Evolutionary conservation across 805 yeast genomes (phyloP).

Genomic region (Candida tallmaniae): DNA sequence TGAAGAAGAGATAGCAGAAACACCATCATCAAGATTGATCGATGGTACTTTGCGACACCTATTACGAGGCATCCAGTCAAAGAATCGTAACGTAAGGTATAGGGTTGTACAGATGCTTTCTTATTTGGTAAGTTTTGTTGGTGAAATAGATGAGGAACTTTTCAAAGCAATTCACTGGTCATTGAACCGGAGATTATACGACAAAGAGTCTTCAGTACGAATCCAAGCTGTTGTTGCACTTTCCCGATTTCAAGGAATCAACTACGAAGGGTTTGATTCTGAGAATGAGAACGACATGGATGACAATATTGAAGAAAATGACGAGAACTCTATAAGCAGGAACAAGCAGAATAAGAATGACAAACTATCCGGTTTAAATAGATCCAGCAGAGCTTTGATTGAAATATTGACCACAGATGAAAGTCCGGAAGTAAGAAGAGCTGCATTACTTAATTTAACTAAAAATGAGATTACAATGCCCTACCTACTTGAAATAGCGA

Average conservation of each 20-base stretch:
- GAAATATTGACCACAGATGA: slow-evolving; percentile 53
- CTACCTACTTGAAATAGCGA: slow-evolving; percentile 69
- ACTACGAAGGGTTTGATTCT: slow-evolving; percentile 26
- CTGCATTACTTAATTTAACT: slow-evolving; percentile 68
- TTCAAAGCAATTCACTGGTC: slow-evolving; percentile 59
- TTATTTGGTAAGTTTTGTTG: slow-evolving; percentile 62
- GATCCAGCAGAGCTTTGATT: slow-evolving; percentile 15
- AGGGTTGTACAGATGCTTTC: slow-evolving; percentile 76
- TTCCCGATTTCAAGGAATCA: slow-evolving; percentile 62
- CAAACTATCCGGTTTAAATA: slow-evolving; percentile 5
- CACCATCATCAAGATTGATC: slow-evolving; percentile 40
- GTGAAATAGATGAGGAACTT: slow-evolving; percentile 70
- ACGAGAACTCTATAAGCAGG: slow-evolving; percentile 36
- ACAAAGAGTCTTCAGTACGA: slow-evolving; percentile 74
- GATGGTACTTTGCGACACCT: slow-evolving; percentile 61
- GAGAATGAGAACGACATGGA: slow-evolving; percentile 39
- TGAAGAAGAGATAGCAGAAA: slow-evolving; percentile 25
- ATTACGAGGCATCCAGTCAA: slow-evolving; percentile 73
- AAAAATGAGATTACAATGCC: slow-evolving; percentile 52
- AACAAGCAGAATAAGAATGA: slow-evolving; percentile 6
- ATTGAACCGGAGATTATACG: slow-evolving; percentile 60
- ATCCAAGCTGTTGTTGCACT: slow-evolving; percentile 80
- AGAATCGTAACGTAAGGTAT: slow-evolving; percentile 71
- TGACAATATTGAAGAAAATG: slow-evolving; percentile 27
- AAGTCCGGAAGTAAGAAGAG: slow-evolving; percentile 84